Conservation (phyloP, 345 rosid species). For the Carallia pectinifolia region DNA sequence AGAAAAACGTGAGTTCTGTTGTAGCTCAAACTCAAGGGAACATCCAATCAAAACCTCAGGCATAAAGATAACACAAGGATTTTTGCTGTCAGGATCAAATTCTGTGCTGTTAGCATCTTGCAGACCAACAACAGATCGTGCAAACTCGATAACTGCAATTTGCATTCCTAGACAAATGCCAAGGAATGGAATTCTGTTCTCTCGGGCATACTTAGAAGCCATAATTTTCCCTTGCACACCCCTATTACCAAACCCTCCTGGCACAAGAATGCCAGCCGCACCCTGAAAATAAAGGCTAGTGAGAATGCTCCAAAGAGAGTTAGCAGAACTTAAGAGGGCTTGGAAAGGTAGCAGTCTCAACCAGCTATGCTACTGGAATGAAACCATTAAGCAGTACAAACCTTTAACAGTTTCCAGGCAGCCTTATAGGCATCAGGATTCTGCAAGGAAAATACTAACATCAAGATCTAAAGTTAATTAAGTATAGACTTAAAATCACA, state of each 20-base stretch:
- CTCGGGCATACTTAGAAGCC: conserved; percentile 91
- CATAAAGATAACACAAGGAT: conserved; percentile 88
- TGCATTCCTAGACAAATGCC: conserved; percentile 99
- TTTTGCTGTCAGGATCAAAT: conserved; percentile 70
- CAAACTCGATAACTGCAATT: conserved; percentile 87
- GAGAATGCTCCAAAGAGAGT: conserved; percentile 7
- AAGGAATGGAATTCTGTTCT: conserved; percentile 82
- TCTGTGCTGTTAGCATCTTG: conserved; percentile 85
- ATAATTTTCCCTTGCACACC: conserved; percentile 95
- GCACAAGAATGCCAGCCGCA: conserved; percentile 85
- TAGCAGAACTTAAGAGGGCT: neutral
- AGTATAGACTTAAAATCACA: neutral
- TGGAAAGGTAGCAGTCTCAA: neutral
- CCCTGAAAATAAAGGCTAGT: conserved; percentile 45
- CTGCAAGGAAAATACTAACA: conserved; percentile 37
- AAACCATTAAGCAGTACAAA: conserved; percentile 16
- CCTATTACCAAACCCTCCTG: conserved; percentile 99
- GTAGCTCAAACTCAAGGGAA: neutral
- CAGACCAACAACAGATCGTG: conserved; percentile 77
- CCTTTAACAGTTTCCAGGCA: conserved; percentile 90
- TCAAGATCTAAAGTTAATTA: neutral
- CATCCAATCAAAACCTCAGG: conserved; percentile 61
- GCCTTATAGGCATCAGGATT: conserved; percentile 77
- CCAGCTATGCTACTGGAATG: neutral
- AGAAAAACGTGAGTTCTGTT: neutral